These are phyloP conservation scores for Alternaria solani DNA, from an alignment of 2,329 filamentous ascomycete species.

Conservation along the genomic window DNA sequence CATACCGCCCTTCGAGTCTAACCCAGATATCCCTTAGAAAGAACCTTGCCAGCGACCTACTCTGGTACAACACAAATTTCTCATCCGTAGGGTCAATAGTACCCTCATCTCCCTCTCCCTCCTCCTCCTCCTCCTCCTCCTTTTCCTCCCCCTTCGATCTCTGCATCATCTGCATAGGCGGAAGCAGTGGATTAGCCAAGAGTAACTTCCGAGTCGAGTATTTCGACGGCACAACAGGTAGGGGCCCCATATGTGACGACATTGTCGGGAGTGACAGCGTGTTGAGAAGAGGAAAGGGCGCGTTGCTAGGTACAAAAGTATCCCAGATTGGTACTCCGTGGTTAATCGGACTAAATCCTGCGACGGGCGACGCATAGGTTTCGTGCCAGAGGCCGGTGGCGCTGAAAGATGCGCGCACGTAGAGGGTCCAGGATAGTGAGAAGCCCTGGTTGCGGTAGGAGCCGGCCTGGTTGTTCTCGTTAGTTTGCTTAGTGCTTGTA, in stretches of 20 bases:
- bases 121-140: neutral
- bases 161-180: neutral
- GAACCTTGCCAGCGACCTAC: constrained; percentile 18
- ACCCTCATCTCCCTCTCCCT: neutral
- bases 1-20: constrained; percentile 12
- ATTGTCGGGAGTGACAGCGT: neutral
- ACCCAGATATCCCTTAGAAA: constrained; percentile 22
- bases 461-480: constrained; percentile 13
- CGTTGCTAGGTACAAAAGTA: neutral
- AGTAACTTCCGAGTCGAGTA: constrained; percentile 1
- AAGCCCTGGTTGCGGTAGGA: constrained; percentile 27
- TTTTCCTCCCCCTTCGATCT: neutral
- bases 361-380: constrained; percentile 14
- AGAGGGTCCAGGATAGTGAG: constrained; percentile 21
- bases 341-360: constrained; percentile 9
- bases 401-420: constrained; percentile 16
- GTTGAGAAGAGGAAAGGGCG: neutral
- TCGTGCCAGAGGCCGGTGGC: constrained; percentile 26
- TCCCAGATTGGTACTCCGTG: constrained; percentile 17
- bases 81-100: constrained; percentile 7
- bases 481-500: neutral
- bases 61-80: constrained; percentile 24
- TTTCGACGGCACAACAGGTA: neutral
- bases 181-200: neutral
- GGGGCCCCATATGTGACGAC: neutral